Percentiles rank a stretch among this genome's conserved stretches.
Conservation (phyloP, 805 yeast genomes). For the Limtongia smithiae region DNA sequence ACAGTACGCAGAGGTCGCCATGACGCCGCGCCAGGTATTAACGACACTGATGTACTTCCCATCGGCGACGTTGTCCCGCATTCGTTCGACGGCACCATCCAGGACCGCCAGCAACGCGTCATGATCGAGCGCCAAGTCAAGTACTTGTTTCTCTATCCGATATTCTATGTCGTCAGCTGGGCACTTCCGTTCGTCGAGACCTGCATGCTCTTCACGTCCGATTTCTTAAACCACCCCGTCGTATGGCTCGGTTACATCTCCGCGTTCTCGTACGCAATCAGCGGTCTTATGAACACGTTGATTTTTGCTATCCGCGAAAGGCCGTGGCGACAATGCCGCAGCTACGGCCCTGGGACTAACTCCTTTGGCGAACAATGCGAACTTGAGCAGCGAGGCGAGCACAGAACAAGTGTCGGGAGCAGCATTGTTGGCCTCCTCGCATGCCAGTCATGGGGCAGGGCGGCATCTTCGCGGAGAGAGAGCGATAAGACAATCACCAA, state of each 20-base stretch:
- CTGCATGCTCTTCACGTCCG: conserved; percentile 52
- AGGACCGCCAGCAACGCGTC: conserved; percentile 41
- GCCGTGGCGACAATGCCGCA: conserved; percentile 56
- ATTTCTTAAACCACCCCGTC: conserved; percentile 48
- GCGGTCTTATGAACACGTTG: conserved; percentile 69
- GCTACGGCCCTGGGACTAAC: neutral
- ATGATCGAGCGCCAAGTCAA: conserved; percentile 74
- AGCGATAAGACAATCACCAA: too few species aligned
- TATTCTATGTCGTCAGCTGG: conserved; percentile 79
- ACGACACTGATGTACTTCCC: neutral
- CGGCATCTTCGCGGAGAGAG: too few species aligned
- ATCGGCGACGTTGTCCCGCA: neutral
- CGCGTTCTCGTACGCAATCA: conserved; percentile 77
- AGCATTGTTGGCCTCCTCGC: too few species aligned
- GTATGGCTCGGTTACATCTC: conserved; percentile 63
- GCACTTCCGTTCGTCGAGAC: conserved; percentile 70
- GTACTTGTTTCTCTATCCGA: conserved; percentile 77
- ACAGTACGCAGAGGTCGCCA: neutral
- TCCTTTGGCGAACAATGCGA: too few species aligned
- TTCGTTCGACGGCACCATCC: conserved; percentile 17
- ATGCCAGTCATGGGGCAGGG: too few species aligned
- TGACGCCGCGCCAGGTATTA: neutral
- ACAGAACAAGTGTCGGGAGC: too few species aligned
- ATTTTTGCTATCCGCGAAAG: conserved; percentile 75
- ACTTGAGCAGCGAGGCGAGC: too few species aligned